phyloP scores from a whole-genome alignment of 768 basidiomycete genomes.

The Panus rudis region DNA sequence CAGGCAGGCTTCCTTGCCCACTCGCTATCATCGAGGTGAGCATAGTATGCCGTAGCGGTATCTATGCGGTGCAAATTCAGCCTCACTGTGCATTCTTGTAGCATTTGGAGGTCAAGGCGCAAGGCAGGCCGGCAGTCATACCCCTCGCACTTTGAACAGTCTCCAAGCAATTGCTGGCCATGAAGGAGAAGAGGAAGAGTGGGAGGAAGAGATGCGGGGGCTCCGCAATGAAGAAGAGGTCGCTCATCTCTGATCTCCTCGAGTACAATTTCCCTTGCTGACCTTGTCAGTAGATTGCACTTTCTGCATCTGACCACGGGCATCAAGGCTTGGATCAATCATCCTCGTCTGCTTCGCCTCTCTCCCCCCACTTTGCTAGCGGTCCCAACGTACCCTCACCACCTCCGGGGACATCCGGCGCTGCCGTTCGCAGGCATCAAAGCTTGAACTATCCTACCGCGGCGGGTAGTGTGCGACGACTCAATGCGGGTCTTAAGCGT shows the following conservation, averaged over 20 bases:
- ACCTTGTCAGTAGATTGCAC: conserved; percentile 1
- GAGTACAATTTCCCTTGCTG: not conserved
- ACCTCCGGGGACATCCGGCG: conserved; percentile 39
- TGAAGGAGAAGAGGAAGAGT: conserved; percentile 84
- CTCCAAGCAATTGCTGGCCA: conserved; percentile 80
- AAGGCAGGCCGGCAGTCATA: conserved; percentile 51
- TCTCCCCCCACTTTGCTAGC: conserved; percentile 53
- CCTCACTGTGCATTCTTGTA: conserved; percentile 23
- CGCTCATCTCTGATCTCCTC: conserved; percentile 12
- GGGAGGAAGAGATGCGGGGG: conserved; percentile 63
- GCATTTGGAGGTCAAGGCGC: conserved; percentile 46
- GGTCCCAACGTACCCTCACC: conserved; percentile 54
- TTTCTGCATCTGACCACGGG: conserved; percentile 24
- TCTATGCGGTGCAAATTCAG: conserved; percentile 4
- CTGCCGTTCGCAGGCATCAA: conserved; percentile 72
- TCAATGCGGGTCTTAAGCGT: conserved; percentile 56
- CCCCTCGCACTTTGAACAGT: conserved; percentile 73
- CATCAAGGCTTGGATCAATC: conserved; percentile 47
- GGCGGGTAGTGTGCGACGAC: conserved; percentile 40
- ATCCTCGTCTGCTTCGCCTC: conserved; percentile 45
- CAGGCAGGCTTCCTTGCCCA: conserved; percentile 75
- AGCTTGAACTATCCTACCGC: conserved; percentile 69
- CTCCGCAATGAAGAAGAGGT: conserved; percentile 65
- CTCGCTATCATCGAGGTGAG: conserved; percentile 71
- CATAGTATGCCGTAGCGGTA: conserved; percentile 6